Conservation (phyloP, 768 basidiomycete genomes). For the Russula dissimulans region DNA sequence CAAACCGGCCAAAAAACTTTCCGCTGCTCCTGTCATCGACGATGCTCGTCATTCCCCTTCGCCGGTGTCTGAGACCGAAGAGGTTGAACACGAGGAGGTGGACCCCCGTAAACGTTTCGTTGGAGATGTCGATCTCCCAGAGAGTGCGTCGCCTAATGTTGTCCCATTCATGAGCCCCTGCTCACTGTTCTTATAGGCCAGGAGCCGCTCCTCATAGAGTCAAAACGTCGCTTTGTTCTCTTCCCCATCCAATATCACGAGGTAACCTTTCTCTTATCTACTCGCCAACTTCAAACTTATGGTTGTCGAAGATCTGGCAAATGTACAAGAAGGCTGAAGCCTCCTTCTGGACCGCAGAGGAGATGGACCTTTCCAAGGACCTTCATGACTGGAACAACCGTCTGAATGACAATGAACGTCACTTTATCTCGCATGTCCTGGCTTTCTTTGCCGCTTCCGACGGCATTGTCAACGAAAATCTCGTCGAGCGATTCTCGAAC, state of each 20-base stretch:
- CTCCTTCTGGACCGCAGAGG: constrained; percentile 90
- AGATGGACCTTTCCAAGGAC: constrained; percentile 85
- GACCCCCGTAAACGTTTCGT: constrained; percentile 33
- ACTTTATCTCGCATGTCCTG: constrained; percentile 87
- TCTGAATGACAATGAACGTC: constrained; percentile 72
- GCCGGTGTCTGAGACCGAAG: constrained; percentile 16
- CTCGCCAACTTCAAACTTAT: neutral
- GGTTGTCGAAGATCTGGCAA: constrained; percentile 67
- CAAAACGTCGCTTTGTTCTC: constrained; percentile 75
- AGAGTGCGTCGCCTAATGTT: constrained; percentile 25
- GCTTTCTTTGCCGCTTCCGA: constrained; percentile 97
- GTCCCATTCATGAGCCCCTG: neutral
- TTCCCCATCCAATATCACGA: constrained; percentile 93
- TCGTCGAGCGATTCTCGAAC: constrained; percentile 86
- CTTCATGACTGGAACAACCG: constrained; percentile 75
- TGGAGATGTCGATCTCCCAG: constrained; percentile 45
- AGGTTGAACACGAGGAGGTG: constrained; percentile 4
- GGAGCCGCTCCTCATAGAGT: constrained; percentile 75
- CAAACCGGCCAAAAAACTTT: constrained; percentile 20
- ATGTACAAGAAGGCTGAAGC: constrained; percentile 95
- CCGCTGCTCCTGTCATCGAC: constrained; percentile 16
- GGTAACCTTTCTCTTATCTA: constrained; percentile 34
- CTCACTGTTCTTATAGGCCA: constrained; percentile 34
- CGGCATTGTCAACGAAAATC: constrained; percentile 94
- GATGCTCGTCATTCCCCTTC: constrained; percentile 20